Evolutionary conservation across 164 flowering plant species (phyloP).

Genomic region (Piper longum): DNA sequence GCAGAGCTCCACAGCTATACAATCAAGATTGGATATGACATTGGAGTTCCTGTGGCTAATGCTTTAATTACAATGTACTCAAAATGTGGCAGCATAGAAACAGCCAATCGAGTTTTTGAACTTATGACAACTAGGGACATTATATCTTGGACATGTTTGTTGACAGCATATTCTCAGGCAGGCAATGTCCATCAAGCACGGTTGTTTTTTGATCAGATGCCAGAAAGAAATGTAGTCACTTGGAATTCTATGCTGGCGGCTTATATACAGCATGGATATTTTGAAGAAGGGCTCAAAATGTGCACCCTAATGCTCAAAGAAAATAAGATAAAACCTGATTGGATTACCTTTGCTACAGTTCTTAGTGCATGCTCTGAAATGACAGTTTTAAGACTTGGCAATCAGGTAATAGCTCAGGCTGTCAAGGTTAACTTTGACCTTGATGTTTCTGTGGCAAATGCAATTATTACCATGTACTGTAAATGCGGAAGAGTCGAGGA

Average conservation of each 20-base stretch:
- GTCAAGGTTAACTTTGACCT: conserved; percentile 21
- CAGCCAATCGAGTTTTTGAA: conserved; percentile 20
- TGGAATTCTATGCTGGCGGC: conserved; percentile 43
- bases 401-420: conserved; percentile 26
- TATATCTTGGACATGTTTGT: conserved; percentile 33
- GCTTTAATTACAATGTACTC: conserved; percentile 34
- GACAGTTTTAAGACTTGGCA: conserved; percentile 25
- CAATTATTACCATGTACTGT: conserved; percentile 31
- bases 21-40: conserved; percentile 26
- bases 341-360: conserved; percentile 26
- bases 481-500: conserved; percentile 31
- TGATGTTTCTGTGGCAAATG: conserved; percentile 29
- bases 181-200: conserved; percentile 23
- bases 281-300: conserved; percentile 33
- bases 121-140: conserved; percentile 24
- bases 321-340: conserved; percentile 20
- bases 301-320: conserved; percentile 20
- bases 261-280: conserved; percentile 24
- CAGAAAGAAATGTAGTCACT: conserved; percentile 25
- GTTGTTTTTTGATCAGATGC: conserved; percentile 27
- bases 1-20: conserved; percentile 25
- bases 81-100: conserved; percentile 13
- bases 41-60: conserved; percentile 27
- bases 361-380: conserved; percentile 30
- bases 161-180: conserved; percentile 21